These are phyloP conservation scores for Naganishia friedmannii DNA, from an alignment of 768 basidiomycete genomes.

Conservation along the genomic window DNA sequence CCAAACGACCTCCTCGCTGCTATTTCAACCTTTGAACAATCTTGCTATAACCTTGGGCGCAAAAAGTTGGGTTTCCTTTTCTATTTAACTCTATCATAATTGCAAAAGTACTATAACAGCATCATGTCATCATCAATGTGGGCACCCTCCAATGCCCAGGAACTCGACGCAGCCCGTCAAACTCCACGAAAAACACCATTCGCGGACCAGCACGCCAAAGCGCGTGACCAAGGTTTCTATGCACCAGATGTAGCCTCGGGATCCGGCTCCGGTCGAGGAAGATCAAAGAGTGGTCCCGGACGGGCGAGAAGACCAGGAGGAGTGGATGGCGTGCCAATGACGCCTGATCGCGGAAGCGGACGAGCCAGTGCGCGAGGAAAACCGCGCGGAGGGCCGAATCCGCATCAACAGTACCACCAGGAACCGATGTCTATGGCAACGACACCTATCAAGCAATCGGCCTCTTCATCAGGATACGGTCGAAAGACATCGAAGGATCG, in stretches of 20 bases:
- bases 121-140: constrained; percentile 16
- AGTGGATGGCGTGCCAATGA: not conserved
- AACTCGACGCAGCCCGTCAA: constrained; percentile 16
- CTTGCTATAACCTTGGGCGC: not conserved
- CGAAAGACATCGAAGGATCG: constrained; percentile 8
- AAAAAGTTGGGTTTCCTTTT: too few species aligned
- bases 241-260: constrained; percentile 8
- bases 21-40: not conserved
- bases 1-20: not conserved
- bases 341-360: constrained; percentile 5
- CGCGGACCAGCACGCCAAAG: constrained; percentile 21
- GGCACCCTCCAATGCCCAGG: constrained; percentile 11
- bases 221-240: constrained; percentile 12
- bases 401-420: not conserved
- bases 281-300: constrained; percentile 22
- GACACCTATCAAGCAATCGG: constrained; percentile 5
- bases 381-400: not conserved
- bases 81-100: not conserved
- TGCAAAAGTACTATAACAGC: not conserved
- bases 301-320: constrained; percentile 2
- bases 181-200: constrained; percentile 20
- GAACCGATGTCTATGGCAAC: not conserved
- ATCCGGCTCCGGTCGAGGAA: constrained; percentile 3
- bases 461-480: constrained; percentile 10
- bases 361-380: constrained; percentile 11